These are phyloP conservation scores for Penicillium nordicum DNA, from an alignment of 2,329 filamentous ascomycete genomes.

Conservation along the genomic window DNA sequence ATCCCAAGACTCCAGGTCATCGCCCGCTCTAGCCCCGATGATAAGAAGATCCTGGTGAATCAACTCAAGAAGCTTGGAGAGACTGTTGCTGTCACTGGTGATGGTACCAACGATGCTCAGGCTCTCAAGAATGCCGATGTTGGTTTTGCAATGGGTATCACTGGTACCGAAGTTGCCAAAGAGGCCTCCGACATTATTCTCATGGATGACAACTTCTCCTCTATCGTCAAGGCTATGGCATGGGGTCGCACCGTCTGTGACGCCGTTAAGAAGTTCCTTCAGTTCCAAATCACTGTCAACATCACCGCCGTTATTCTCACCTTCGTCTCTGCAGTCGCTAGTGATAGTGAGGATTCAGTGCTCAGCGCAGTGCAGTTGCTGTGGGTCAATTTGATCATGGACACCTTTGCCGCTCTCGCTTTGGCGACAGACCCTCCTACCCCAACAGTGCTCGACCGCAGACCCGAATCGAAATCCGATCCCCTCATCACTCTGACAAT, in stretches of 20 bases:
- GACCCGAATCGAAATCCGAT: constrained; percentile 46
- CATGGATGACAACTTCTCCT: constrained; percentile 84
- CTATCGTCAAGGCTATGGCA: constrained; percentile 78
- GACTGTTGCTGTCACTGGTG: constrained; percentile 77
- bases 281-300: constrained; percentile 55
- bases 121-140: constrained; percentile 78
- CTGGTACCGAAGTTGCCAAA: constrained; percentile 79
- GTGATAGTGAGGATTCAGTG: constrained; percentile 54
- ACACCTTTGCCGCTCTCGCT: constrained; percentile 64
- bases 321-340: constrained; percentile 61
- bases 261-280: constrained; percentile 70
- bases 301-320: constrained; percentile 65
- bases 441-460: constrained; percentile 55
- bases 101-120: constrained; percentile 80
- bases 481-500: constrained; percentile 47
- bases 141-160: constrained; percentile 81
- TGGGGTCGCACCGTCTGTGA: constrained; percentile 78
- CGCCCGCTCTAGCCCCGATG: constrained; percentile 70
- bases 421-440: constrained; percentile 63
- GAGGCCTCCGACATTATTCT: constrained; percentile 81
- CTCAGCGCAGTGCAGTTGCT: constrained; percentile 65
- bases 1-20: constrained; percentile 69
- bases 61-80: constrained; percentile 69
- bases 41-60: constrained; percentile 70
- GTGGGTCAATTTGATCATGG: constrained; percentile 70